phyloP scores from a whole-genome alignment of 495 filamentous ascomycete species.

The Oleoguttula mirabilis region DNA sequence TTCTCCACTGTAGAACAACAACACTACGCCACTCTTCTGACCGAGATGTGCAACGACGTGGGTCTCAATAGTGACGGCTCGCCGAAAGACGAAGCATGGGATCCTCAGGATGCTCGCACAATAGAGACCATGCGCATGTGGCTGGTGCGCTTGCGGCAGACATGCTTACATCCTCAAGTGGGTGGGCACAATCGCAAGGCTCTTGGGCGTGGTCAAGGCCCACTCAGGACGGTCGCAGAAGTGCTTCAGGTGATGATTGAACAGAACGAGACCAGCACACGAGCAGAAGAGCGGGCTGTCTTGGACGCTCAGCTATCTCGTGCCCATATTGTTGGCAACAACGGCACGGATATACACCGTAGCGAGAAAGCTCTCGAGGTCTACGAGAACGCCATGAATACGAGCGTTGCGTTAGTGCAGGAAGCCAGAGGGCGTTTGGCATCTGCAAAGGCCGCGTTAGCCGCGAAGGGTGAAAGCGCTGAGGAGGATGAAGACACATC shows the following conservation, averaged over 20 bases:
- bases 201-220: slow-evolving; percentile 50
- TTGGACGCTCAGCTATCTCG: slow-evolving; percentile 48
- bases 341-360: slow-evolving; percentile 29
- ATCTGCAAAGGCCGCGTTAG: slow-evolving; percentile 34
- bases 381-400: slow-evolving; percentile 50
- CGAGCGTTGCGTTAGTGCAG: slow-evolving; percentile 43
- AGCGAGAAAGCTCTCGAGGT: slow-evolving; percentile 48
- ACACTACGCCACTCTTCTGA: slow-evolving; percentile 61
- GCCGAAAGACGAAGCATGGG: slow-evolving; percentile 48
- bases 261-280: slow-evolving; percentile 50
- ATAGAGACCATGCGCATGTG: slow-evolving; percentile 59
- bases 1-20: slow-evolving; percentile 84
- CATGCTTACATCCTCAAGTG: slow-evolving; percentile 74
- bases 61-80: slow-evolving; percentile 53
- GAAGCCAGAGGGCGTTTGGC: slow-evolving; percentile 53
- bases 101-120: slow-evolving; percentile 42
- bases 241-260: slow-evolving; percentile 86
- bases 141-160: slow-evolving; percentile 63
- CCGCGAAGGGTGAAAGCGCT: slow-evolving; percentile 17
- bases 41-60: slow-evolving; percentile 56
- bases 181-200: slow-evolving; percentile 54
- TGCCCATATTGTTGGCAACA: slow-evolving; percentile 66
- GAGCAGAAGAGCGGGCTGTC: slow-evolving; percentile 53
- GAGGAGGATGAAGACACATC: slow-evolving; percentile 33
- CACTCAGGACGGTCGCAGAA: slow-evolving; percentile 67